phyloP scores from a whole-genome alignment of 2,329 filamentous ascomycete species.

The Penicillium sp. region DNA sequence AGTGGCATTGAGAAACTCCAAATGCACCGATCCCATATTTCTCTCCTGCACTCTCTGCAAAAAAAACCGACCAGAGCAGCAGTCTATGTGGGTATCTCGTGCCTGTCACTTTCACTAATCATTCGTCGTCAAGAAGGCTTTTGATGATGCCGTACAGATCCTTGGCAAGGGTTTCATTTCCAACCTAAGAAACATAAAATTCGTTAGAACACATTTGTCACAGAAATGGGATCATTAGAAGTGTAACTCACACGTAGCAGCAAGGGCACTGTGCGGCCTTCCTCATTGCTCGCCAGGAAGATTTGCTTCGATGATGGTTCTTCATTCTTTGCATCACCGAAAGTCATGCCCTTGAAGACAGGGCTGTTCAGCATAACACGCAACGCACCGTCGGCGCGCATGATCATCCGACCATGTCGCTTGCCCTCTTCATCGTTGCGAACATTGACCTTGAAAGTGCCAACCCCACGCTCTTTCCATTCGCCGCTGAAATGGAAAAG shows the following conservation, averaged over 20 bases:
- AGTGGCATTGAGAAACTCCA: slow-evolving; percentile 5
- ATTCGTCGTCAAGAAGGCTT: slow-evolving; percentile 21
- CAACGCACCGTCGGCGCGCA: slow-evolving; percentile 85
- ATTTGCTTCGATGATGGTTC: slow-evolving; percentile 67
- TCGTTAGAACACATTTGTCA: slow-evolving; percentile 1
- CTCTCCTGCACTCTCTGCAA: neutral
- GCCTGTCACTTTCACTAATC: neutral
- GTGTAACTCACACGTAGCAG: slow-evolving; percentile 51
- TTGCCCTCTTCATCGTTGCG: slow-evolving; percentile 50
- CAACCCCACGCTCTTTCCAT: slow-evolving; percentile 87
- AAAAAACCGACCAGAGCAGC: neutral
- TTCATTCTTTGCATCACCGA: slow-evolving; percentile 57
- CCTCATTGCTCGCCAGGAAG: slow-evolving; percentile 55
- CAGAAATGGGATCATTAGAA: neutral
- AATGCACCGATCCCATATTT: slow-evolving; percentile 5
- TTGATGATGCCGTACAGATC: slow-evolving; percentile 44
- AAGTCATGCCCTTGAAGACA: slow-evolving; percentile 70
- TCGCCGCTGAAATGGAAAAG: slow-evolving; percentile 70
- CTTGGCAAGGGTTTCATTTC: slow-evolving; percentile 41
- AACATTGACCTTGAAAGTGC: slow-evolving; percentile 79
- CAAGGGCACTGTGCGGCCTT: slow-evolving; percentile 48
- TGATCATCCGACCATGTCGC: slow-evolving; percentile 66
- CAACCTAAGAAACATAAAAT: slow-evolving; percentile 23
- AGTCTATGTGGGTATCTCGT: slow-evolving; percentile 3
- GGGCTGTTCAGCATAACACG: slow-evolving; percentile 81